A percentile compares a stretch with the other conserved stretches of the same genome.
phyloP scores from a whole-genome alignment of 805 yeast genomes.

The Metschnikowia lochheadii region DNA sequence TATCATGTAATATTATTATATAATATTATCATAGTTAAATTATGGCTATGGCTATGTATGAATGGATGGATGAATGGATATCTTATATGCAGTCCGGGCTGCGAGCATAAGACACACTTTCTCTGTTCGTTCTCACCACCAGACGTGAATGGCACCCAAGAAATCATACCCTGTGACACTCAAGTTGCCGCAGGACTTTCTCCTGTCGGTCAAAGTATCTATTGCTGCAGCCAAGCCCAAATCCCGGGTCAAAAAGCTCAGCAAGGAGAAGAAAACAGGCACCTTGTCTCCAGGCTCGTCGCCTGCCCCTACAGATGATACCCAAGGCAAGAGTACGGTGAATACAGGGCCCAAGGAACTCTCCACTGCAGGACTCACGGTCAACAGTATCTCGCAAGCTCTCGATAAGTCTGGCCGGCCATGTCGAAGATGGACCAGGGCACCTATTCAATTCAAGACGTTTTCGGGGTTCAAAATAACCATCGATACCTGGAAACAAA shows the following conservation, averaged over 20 bases:
- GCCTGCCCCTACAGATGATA: constrained; percentile 20
- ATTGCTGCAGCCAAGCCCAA: constrained; percentile 26
- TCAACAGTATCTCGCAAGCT: constrained; percentile 29
- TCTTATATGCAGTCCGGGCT: background rate
- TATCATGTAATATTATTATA: background rate
- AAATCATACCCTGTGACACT: constrained; percentile 34
- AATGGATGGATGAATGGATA: too few species aligned
- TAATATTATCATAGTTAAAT: background rate
- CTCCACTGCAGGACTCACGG: constrained; percentile 39
- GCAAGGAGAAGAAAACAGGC: constrained; percentile 26
- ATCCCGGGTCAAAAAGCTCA: constrained; percentile 29
- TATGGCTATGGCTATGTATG: too few species aligned
- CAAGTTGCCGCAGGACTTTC: constrained; percentile 26
- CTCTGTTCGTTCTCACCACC: background rate
- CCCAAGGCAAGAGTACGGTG: constrained; percentile 11
- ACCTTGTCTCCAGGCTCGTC: constrained; percentile 22
- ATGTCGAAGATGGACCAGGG: constrained; percentile 31
- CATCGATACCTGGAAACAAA: constrained; percentile 16
- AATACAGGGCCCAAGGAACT: constrained; percentile 36
- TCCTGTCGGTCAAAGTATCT: constrained; percentile 23
- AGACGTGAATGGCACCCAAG: constrained; percentile 31
- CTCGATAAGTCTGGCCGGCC: constrained; percentile 38
- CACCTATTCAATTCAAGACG: constrained; percentile 35
- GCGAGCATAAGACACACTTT: background rate
- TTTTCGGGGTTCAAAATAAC: constrained; percentile 40